phyloP scores from a whole-genome alignment of 2,329 filamentous ascomycete species.

The Sporothrix phasma region DNA sequence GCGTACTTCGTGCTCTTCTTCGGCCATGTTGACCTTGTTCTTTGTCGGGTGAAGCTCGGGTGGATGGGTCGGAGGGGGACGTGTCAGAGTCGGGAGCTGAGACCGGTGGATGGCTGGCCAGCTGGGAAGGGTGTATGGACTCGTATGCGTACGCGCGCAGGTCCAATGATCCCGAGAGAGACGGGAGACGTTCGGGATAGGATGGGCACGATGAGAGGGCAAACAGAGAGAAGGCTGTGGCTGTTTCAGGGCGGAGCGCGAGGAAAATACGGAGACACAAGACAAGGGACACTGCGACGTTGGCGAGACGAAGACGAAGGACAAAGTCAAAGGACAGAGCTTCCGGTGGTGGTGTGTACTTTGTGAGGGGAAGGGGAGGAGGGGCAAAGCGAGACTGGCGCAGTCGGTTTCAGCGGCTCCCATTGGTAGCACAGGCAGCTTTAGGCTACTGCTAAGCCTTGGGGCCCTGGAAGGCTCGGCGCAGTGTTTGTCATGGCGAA shows the following conservation, averaged over 20 bases:
- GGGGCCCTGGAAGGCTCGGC: background rate
- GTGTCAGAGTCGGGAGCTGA: background rate
- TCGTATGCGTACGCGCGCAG: background rate
- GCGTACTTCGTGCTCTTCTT: constrained; percentile 27
- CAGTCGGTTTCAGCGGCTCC: background rate
- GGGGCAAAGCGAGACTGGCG: constrained; percentile 1
- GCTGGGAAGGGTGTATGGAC: background rate
- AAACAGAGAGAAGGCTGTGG: background rate
- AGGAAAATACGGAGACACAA: background rate
- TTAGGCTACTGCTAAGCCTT: background rate
- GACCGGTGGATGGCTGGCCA: background rate
- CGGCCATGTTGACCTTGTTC: constrained; percentile 10
- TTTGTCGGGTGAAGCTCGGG: background rate
- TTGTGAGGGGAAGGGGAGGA: background rate
- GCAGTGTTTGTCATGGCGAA: background rate
- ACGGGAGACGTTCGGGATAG: background rate
- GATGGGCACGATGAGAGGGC: background rate
- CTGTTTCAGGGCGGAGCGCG: constrained; percentile 6
- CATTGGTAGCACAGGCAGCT: background rate
- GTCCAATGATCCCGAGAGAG: background rate
- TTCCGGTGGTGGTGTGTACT: background rate
- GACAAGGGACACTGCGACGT: background rate
- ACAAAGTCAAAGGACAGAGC: too few relatives aligned
- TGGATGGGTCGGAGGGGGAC: background rate
- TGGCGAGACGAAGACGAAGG: background rate